phyloP scores from a whole-genome alignment of 805 yeast species.

The Wickerhamiella kurtzmanii region DNA sequence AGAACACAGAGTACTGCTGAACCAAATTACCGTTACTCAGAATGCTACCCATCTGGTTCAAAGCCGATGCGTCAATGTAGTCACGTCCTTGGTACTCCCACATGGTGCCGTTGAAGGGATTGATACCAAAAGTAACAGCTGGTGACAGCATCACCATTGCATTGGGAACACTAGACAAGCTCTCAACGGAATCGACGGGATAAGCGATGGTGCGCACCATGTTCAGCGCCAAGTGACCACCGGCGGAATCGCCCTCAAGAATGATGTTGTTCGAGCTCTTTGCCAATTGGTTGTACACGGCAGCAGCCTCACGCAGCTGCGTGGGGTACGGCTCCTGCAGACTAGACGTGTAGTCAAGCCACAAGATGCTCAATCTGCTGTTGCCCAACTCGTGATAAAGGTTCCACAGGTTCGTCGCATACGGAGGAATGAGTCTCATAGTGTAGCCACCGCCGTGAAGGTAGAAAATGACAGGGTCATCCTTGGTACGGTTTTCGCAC shows the following conservation, averaged over 20 bases:
- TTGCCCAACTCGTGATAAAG: slow-evolving; percentile 6
- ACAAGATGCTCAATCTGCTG: slow-evolving; percentile 16
- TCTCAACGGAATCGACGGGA: slow-evolving; percentile 4
- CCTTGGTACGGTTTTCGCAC: slow-evolving; percentile 7
- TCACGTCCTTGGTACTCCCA: not conserved
- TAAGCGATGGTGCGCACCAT: slow-evolving; percentile 2
- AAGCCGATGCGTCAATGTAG: not conserved
- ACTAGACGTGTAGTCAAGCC: slow-evolving; percentile 22
- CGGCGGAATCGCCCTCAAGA: slow-evolving; percentile 3
- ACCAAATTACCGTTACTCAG: not conserved
- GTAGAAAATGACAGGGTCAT: slow-evolving; percentile 17
- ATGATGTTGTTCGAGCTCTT: slow-evolving; percentile 17
- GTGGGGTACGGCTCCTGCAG: slow-evolving; percentile 16
- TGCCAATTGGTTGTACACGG: slow-evolving; percentile 14
- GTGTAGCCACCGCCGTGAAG: slow-evolving; percentile 21
- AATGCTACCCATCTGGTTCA: not conserved
- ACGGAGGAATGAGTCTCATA: slow-evolving; percentile 5
- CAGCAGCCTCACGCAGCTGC: slow-evolving; percentile 19
- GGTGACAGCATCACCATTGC: not conserved
- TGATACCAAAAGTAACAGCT: not conserved
- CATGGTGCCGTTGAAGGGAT: not conserved
- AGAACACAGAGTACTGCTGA: not conserved
- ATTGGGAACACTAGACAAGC: not conserved
- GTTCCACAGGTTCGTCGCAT: slow-evolving; percentile 3
- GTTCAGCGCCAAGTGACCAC: slow-evolving; percentile 4